phyloP scores from a whole-genome alignment of 352 stramenopile genomes.

The Saprolegnia parasitica region DNA sequence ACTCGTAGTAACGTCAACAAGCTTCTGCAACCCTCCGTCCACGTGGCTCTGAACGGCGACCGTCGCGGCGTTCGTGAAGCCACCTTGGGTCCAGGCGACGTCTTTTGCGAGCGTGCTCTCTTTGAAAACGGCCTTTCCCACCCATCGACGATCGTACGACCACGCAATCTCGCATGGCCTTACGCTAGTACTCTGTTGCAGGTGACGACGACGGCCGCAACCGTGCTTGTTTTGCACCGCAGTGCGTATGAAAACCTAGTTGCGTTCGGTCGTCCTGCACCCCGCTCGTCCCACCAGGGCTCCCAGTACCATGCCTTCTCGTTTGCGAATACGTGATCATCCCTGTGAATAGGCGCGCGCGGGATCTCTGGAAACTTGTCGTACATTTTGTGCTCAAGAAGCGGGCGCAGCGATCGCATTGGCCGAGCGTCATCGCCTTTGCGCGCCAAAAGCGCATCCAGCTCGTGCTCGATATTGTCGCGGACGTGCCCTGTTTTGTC shows the following conservation, averaged over 20 bases:
- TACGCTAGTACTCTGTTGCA: not conserved
- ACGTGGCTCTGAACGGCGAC: not conserved
- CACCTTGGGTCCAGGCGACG: constrained; percentile 3
- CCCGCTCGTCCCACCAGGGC: too few relatives aligned
- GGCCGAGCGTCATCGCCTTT: constrained; percentile 26
- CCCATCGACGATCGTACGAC: not conserved
- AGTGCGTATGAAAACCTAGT: constrained; percentile 1
- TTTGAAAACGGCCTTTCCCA: not conserved
- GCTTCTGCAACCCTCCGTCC: not conserved
- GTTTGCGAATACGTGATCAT: constrained; percentile 1
- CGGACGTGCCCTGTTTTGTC: constrained; percentile 18
- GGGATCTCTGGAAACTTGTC: constrained; percentile 23
- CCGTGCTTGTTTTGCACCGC: not conserved
- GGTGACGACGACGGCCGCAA: not conserved
- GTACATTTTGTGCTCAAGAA: constrained; percentile 27
- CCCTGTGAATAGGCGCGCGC: constrained; percentile 21
- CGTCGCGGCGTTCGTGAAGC: not conserved
- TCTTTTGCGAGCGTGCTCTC: constrained; percentile 2
- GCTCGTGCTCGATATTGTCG: constrained; percentile 24
- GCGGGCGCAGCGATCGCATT: constrained; percentile 26
- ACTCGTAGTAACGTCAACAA: not conserved
- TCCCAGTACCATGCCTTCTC: not conserved
- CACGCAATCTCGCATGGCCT: not conserved
- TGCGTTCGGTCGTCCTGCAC: not conserved
- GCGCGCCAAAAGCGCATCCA: constrained; percentile 26